Evolutionary conservation across 1,284 basidiomycete species (phyloP).

Genomic region (Microbotryum silenes-acaulis): DNA sequence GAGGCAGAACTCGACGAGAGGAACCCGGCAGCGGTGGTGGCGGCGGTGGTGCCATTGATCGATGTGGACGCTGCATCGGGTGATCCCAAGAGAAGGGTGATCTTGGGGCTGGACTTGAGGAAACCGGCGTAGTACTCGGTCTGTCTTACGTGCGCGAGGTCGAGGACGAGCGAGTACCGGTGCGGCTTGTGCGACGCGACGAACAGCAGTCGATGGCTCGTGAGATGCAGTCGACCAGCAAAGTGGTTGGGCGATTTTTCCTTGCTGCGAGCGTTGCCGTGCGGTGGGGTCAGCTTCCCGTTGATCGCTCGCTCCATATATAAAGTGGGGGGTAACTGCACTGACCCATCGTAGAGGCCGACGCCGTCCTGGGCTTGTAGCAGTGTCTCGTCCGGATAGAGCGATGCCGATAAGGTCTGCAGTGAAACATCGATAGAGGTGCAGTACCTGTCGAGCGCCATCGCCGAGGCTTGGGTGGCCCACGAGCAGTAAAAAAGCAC

Average conservation of each 20-base stretch:
- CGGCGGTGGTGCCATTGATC: background rate
- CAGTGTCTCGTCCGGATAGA: conserved; percentile 63
- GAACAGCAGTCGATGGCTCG: conserved; percentile 79
- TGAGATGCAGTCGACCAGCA: conserved; percentile 63
- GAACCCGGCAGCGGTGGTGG: conserved; percentile 1
- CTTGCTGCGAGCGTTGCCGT: conserved; percentile 47
- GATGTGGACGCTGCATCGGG: background rate
- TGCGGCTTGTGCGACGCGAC: conserved; percentile 54
- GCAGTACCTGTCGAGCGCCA: background rate
- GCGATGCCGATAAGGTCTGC: conserved; percentile 30
- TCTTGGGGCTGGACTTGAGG: conserved; percentile 81
- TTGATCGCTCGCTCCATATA: background rate
- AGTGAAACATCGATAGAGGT: conserved; percentile 22
- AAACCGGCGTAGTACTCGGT: conserved; percentile 90
- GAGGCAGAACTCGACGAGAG: background rate
- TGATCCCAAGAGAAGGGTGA: conserved; percentile 61
- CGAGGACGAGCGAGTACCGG: conserved; percentile 46
- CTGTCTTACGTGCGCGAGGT: conserved; percentile 54
- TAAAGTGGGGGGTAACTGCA: conserved; percentile 27
- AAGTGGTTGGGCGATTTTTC: conserved; percentile 71
- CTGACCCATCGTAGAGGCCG: conserved; percentile 84
- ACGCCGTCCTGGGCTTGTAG: conserved; percentile 65
- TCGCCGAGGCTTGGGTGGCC: background rate
- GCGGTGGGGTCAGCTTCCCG: conserved; percentile 23
- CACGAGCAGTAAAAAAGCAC: background rate